Evolutionary conservation across 2,329 filamentous ascomycete species (phyloP).

Genomic region (Kalaharituber pfeilii): DNA sequence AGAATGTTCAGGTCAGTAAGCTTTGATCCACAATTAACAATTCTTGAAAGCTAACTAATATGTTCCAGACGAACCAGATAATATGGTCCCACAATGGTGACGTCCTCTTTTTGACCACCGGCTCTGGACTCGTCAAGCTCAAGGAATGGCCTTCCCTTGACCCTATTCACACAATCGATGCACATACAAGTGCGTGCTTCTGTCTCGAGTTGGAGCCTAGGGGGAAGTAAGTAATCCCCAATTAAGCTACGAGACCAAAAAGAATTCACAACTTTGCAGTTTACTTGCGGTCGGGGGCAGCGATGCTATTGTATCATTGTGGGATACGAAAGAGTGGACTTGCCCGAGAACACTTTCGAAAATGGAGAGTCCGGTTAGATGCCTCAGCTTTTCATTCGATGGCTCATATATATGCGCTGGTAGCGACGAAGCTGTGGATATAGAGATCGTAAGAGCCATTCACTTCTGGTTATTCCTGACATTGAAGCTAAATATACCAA

Average conservation of each 20-base stretch:
- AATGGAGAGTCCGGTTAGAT: constrained; percentile 32
- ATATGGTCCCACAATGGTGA: constrained; percentile 35
- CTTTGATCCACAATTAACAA: constrained; percentile 2
- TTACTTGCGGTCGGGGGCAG: constrained; percentile 35
- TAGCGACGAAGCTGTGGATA: constrained; percentile 29
- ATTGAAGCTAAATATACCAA: not conserved
- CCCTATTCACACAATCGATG: constrained; percentile 31
- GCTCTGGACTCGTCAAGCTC: constrained; percentile 34
- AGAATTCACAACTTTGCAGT: not conserved
- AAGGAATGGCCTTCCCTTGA: constrained; percentile 29
- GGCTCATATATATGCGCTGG: constrained; percentile 36
- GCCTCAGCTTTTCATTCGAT: constrained; percentile 37
- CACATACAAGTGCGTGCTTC: constrained; percentile 34
- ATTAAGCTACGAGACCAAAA: not conserved
- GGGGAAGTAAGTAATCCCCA: constrained; percentile 27
- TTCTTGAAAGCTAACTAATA: constrained; percentile 5
- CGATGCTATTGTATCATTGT: constrained; percentile 36
- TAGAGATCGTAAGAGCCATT: constrained; percentile 17
- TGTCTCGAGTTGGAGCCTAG: constrained; percentile 33
- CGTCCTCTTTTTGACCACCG: constrained; percentile 34
- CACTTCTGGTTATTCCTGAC: not conserved
- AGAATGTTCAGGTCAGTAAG: constrained; percentile 12
- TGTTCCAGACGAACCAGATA: constrained; percentile 33
- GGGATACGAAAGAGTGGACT: constrained; percentile 38
- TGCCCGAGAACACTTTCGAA: constrained; percentile 33